Evolutionary conservation across 129 eudicot genomes (phyloP).

Genomic region (Saposhnikovia divaricata): DNA sequence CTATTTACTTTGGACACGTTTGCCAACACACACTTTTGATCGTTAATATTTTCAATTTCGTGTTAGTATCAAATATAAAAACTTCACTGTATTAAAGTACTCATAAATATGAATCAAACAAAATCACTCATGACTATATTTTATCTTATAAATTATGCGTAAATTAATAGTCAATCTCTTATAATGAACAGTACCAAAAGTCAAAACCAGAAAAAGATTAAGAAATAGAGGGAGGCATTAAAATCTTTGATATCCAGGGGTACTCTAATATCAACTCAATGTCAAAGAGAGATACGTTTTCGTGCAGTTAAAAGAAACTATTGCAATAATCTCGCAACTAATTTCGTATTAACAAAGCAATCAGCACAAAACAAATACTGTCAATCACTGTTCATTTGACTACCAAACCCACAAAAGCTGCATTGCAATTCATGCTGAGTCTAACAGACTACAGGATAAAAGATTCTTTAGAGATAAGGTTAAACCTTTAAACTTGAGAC

Average conservation of each 20-base stretch:
- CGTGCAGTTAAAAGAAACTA: neutral
- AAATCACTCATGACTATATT: too few relatives aligned
- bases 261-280: neutral
- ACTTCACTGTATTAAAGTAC: too few relatives aligned
- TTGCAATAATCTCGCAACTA: neutral
- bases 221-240: too few relatives aligned
- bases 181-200: too few relatives aligned
- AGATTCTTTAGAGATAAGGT: neutral
- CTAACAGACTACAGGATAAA: neutral
- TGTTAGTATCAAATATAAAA: too few relatives aligned
- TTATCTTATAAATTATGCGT: too few relatives aligned
- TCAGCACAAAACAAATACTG: neutral
- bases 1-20: too few relatives aligned
- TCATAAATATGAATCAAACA: too few relatives aligned
- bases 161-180: too few relatives aligned
- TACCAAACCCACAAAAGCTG: neutral
- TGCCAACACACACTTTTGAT: too few relatives aligned
- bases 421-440: neutral
- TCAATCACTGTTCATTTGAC: neutral
- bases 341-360: neutral
- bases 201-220: too few relatives aligned
- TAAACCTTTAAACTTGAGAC: conserved; percentile 12
- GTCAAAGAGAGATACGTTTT: neutral
- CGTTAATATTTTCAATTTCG: too few relatives aligned
- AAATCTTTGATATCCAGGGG: neutral